phyloP scores from a whole-genome alignment of 2,329 filamentous ascomycete genomes.

The Davidsoniella neocaledoniae region DNA sequence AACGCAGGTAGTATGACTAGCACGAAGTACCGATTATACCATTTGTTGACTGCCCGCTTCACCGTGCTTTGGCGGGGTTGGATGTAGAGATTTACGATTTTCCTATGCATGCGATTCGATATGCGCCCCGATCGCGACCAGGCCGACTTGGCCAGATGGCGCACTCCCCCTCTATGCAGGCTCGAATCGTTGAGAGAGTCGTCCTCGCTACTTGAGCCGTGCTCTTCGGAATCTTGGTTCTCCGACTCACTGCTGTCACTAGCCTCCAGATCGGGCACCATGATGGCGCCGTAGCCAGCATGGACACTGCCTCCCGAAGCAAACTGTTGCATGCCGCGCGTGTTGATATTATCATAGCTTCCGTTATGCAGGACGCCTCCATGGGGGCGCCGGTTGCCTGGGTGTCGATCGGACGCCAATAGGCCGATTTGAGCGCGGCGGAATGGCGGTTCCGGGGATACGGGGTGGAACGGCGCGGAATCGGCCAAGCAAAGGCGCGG shows the following conservation, averaged over 20 bases:
- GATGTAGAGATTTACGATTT: slow-evolving; percentile 39
- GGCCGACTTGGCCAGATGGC: not conserved
- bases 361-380: slow-evolving; percentile 18
- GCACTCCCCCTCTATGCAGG: not conserved
- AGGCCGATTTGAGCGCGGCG: slow-evolving; percentile 10
- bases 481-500: slow-evolving; percentile 45
- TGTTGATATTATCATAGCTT: slow-evolving; percentile 22
- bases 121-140: too few species aligned
- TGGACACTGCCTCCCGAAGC: slow-evolving; percentile 32
- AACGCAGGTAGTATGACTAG: slow-evolving; percentile 44
- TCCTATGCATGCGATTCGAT: slow-evolving; percentile 16
- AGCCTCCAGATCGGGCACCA: slow-evolving; percentile 26
- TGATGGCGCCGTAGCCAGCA: slow-evolving; percentile 37
- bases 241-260: slow-evolving; percentile 19
- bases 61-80: slow-evolving; percentile 42
- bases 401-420: slow-evolving; percentile 7
- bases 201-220: not conserved
- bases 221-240: slow-evolving; percentile 14
- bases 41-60: slow-evolving; percentile 39
- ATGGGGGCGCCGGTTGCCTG: slow-evolving; percentile 11
- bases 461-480: slow-evolving; percentile 44
- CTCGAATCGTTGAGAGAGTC: too few species aligned
- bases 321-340: slow-evolving; percentile 12
- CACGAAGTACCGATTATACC: slow-evolving; percentile 46
- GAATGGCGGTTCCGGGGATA: slow-evolving; percentile 4